A percentile compares a stretch with the other conserved stretches of the same genome.
Conservation (phyloP, 2,329 filamentous ascomycete species). For the Rutstroemia sp. region DNA sequence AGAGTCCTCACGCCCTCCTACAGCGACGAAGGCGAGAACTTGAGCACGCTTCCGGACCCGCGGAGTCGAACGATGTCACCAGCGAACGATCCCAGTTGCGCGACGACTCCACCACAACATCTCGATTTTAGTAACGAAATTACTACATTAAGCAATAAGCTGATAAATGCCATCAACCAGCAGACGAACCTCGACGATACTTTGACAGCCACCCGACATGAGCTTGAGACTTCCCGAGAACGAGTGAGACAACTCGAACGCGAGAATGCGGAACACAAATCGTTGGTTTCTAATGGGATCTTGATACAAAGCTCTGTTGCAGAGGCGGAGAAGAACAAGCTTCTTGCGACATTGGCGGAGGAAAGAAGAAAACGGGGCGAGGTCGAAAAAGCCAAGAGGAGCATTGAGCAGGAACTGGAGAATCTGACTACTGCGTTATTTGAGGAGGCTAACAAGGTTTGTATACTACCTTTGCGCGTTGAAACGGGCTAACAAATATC, state of each 20-base stretch:
- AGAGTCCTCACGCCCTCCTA: conserved; percentile 31
- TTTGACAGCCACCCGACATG: conserved; percentile 72
- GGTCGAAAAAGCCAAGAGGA: conserved; percentile 72
- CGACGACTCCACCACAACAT: conserved; percentile 37
- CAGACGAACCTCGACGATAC: conserved; percentile 89
- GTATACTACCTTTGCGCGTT: conserved; percentile 3
- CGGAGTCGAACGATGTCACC: conserved; percentile 46
- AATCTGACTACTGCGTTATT: conserved; percentile 88
- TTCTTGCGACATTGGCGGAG: conserved; percentile 52
- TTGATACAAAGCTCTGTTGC: conserved; percentile 67
- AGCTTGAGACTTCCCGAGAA: conserved; percentile 66
- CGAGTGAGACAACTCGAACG: conserved; percentile 62
- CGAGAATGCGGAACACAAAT: conserved; percentile 54
- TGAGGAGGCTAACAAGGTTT: conserved; percentile 85
- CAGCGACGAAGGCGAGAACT: conserved; percentile 47
- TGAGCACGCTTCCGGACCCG: conserved; percentile 64
- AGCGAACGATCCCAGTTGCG: conserved; percentile 30
- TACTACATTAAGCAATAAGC: conserved; percentile 81
- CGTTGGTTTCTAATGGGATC: conserved; percentile 62
- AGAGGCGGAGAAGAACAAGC: conserved; percentile 61
- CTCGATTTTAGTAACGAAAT: conserved; percentile 62
- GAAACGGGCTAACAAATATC: conserved; percentile 57
- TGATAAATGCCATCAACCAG: conserved; percentile 96
- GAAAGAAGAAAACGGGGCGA: conserved; percentile 59
- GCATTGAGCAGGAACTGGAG: conserved; percentile 88